phyloP scores from a whole-genome alignment of 768 basidiomycete genomes.

The Cubamyces lactineus region DNA sequence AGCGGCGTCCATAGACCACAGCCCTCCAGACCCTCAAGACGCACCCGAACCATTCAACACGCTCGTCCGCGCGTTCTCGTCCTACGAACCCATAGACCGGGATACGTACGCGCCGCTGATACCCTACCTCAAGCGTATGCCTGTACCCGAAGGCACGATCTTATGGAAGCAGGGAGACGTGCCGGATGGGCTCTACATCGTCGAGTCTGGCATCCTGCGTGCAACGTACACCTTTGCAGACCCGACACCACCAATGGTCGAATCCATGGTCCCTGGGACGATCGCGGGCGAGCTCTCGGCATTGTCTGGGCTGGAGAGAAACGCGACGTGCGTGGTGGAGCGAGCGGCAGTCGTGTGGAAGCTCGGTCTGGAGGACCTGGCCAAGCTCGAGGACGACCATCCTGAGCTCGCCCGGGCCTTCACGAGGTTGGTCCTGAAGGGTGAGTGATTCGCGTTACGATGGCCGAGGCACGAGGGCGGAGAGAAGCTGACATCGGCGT shows the following conservation, averaged over 20 bases:
- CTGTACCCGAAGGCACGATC: slow-evolving; percentile 56
- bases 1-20: background rate
- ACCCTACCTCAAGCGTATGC: slow-evolving; percentile 70
- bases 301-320: slow-evolving; percentile 76
- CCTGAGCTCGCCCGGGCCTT: slow-evolving; percentile 69
- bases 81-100: slow-evolving; percentile 61
- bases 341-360: slow-evolving; percentile 81
- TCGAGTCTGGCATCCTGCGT: slow-evolving; percentile 83
- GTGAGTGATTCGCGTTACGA: slow-evolving; percentile 39
- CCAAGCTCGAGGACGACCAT: slow-evolving; percentile 65
- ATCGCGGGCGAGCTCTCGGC: slow-evolving; percentile 91
- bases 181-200: slow-evolving; percentile 85
- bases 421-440: slow-evolving; percentile 71
- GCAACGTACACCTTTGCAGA: slow-evolving; percentile 81
- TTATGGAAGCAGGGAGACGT: slow-evolving; percentile 81
- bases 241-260: slow-evolving; percentile 68
- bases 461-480: slow-evolving; percentile 25
- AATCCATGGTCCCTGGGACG: slow-evolving; percentile 93
- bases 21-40: slow-evolving; percentile 25
- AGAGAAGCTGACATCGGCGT: background rate
- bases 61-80: slow-evolving; percentile 77
- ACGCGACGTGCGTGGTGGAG: slow-evolving; percentile 86
- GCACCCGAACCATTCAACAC: slow-evolving; percentile 70
- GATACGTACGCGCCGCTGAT: slow-evolving; percentile 64
- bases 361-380: slow-evolving; percentile 61